A percentile compares a stretch with the other conserved stretches of the same genome.
These are phyloP conservation scores for Heliophila coronopifolia DNA, from an alignment of 441 rosid genomes.

Conservation along the genomic window DNA sequence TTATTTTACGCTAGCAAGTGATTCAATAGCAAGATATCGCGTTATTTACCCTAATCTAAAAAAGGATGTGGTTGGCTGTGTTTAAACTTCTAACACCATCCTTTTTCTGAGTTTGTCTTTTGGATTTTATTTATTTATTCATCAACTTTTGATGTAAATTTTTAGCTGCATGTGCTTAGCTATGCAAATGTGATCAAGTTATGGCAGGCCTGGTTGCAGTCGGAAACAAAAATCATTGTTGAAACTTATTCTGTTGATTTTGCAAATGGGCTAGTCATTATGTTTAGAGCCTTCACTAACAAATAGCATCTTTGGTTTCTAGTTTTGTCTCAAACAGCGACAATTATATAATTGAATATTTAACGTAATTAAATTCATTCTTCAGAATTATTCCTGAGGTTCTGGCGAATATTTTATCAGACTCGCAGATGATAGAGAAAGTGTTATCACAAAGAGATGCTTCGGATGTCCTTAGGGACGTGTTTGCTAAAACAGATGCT, in stretches of 20 bases:
- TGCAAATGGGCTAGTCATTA: slow-evolving; percentile 3
- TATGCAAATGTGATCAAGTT: slow-evolving; percentile 12
- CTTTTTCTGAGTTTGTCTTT: not conserved
- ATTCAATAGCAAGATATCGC: no score
- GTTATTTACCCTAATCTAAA: slow-evolving; percentile 4
- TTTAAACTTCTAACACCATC: slow-evolving; percentile 1
- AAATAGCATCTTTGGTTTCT: slow-evolving; percentile 14
- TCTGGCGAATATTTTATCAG: slow-evolving; percentile 62
- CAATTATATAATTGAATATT: not conserved
- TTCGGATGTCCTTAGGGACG: slow-evolving; percentile 70
- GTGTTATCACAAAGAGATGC: slow-evolving; percentile 70
- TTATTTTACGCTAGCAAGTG: slow-evolving; percentile 9
- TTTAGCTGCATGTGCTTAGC: slow-evolving; percentile 10
- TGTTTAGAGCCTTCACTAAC: slow-evolving; percentile 4
- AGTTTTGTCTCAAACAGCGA: slow-evolving; percentile 13
- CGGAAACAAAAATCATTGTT: not conserved
- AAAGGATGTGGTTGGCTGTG: slow-evolving; percentile 6
- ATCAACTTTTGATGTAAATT: not conserved
- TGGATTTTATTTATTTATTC: slow-evolving; percentile 3
- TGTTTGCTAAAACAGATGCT: slow-evolving; percentile 75
- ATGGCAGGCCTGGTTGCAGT: slow-evolving; percentile 3
- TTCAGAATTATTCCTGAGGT: slow-evolving; percentile 78
- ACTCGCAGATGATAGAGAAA: slow-evolving; percentile 56
- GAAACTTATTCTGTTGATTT: slow-evolving; percentile 15
- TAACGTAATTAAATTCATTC: slow-evolving; percentile 11